These are phyloP conservation scores for Phyllosticta ampelicida DNA, from an alignment of 2,329 filamentous ascomycete species.

Conservation along the genomic window DNA sequence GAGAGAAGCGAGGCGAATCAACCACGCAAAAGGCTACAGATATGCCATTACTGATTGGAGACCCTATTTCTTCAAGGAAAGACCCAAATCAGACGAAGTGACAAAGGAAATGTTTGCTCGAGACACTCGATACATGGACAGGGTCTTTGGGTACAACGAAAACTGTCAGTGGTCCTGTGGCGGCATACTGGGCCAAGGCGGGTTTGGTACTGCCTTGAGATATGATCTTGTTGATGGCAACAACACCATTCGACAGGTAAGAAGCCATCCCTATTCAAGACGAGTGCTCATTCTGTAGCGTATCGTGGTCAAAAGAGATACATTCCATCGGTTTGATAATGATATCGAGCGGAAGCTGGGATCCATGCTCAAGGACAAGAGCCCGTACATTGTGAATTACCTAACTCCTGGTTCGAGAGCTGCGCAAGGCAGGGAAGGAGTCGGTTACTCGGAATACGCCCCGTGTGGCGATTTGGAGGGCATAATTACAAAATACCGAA, in stretches of 20 bases:
- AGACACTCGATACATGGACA: not conserved
- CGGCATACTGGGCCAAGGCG: not conserved
- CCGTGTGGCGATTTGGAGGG: not conserved
- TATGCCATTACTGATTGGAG: not conserved
- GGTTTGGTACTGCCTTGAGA: not conserved
- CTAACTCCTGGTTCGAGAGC: not conserved
- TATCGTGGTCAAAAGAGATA: conserved; percentile 1
- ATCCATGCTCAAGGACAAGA: not conserved
- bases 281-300: not conserved
- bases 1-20: not conserved
- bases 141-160: not conserved
- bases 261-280: too few relatives aligned
- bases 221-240: not conserved
- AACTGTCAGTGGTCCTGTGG: not conserved
- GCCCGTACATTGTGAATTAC: not conserved
- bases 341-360: not conserved
- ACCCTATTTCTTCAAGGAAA: not conserved
- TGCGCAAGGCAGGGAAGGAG: not conserved
- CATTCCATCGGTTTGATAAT: accelerated
- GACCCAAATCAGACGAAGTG: too few relatives aligned
- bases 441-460: not conserved
- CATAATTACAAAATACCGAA: not conserved
- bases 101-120: too few relatives aligned
- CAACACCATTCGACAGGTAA: not conserved
- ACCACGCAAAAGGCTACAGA: not conserved